Evolutionary conservation across 371 early-diverging fungal species (phyloP).

Genomic region (Batrachochytrium dendrobatidis): DNA sequence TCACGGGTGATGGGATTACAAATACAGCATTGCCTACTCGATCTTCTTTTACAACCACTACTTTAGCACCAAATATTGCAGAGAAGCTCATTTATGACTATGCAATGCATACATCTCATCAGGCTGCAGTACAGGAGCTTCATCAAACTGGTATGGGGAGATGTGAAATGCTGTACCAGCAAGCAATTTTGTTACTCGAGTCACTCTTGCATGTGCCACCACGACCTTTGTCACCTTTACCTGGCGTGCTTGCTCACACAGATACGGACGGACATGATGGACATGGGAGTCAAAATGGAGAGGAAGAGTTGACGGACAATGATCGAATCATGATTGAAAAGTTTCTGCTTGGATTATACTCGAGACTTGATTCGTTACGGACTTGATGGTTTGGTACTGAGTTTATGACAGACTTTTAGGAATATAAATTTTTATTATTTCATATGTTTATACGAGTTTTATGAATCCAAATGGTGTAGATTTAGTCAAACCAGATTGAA

Average conservation of each 20-base stretch:
- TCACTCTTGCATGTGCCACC: constrained; percentile 21
- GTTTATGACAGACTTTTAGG: too few species aligned
- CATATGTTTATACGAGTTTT: too few species aligned
- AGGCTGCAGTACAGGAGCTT: constrained; percentile 4
- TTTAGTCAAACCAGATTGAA: too few species aligned
- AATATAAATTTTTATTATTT: too few species aligned
- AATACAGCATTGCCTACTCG: not conserved
- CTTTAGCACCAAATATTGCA: not conserved
- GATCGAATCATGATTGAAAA: constrained; percentile 28
- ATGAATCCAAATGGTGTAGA: too few species aligned
- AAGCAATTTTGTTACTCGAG: constrained; percentile 31
- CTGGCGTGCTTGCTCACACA: not conserved
- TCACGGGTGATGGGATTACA: constrained; percentile 22
- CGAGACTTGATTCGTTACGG: constrained; percentile 1
- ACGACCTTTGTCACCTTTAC: too few species aligned
- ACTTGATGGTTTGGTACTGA: too few species aligned
- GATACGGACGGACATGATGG: not conserved
- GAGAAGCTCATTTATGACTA: constrained; percentile 5
- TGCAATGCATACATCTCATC: not conserved
- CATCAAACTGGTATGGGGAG: not conserved
- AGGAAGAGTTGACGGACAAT: constrained; percentile 18
- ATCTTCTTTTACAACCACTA: too few species aligned
- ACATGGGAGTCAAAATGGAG: not conserved
- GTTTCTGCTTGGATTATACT: constrained; percentile 24
- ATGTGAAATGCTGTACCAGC: constrained; percentile 24